Conservation (phyloP, 768 basidiomycete species). For the Tricholoma bakamatsutake region DNA sequence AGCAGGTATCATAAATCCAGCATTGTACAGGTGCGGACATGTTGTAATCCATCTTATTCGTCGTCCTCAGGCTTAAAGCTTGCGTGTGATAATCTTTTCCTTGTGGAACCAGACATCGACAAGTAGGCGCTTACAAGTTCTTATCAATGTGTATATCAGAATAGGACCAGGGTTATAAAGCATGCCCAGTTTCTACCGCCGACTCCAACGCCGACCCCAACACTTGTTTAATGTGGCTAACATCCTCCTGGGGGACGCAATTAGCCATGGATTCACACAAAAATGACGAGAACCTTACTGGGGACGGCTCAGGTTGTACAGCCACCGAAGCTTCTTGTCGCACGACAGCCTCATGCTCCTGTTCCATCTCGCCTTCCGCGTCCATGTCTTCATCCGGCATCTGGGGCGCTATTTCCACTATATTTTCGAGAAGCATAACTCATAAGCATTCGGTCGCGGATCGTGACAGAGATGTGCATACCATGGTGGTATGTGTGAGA, state of each 20-base stretch:
- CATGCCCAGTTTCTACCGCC: constrained; percentile 3
- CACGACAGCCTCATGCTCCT: neutral
- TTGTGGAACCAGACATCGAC: too few relatives aligned
- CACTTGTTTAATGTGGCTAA: constrained; percentile 9
- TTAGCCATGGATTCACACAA: neutral
- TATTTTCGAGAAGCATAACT: constrained; percentile 16
- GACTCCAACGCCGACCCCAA: neutral
- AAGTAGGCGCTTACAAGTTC: too few relatives aligned
- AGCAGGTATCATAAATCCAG: too few relatives aligned
- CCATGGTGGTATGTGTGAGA: constrained; percentile 3
- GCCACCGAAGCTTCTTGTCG: neutral
- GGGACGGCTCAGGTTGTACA: neutral
- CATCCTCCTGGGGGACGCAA: constrained; percentile 6
- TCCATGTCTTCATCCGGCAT: constrained; percentile 7
- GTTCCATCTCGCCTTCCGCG: constrained; percentile 4
- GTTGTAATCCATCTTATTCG: too few relatives aligned
- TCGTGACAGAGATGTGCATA: constrained; percentile 12
- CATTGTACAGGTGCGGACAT: too few relatives aligned
- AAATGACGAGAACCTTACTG: neutral
- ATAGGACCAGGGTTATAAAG: neutral
- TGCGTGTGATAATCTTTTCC: too few relatives aligned
- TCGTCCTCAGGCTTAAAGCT: too few relatives aligned
- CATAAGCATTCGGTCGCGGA: constrained; percentile 16
- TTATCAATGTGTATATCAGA: too few relatives aligned
- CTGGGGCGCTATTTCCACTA: neutral